A percentile compares a stretch with the other conserved stretches of the same genome.
phyloP scores from a whole-genome alignment of 805 yeast genomes.

The Suhomyces vadensis region DNA sequence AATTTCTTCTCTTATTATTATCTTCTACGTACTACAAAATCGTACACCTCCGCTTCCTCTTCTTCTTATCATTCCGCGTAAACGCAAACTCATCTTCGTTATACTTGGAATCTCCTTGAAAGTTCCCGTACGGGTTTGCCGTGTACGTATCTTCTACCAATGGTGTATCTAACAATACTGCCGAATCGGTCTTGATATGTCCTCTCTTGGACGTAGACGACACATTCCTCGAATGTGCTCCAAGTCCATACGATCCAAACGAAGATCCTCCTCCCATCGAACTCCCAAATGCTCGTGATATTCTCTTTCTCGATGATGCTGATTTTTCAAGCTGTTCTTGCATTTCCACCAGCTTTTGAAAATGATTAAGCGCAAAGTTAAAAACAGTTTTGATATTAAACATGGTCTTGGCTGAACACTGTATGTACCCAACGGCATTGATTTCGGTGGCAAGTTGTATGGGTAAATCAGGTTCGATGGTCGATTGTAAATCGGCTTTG shows the following conservation, averaged over 20 bases:
- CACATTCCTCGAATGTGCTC: conserved; percentile 22
- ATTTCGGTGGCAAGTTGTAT: conserved; percentile 55
- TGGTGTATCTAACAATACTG: conserved; percentile 40
- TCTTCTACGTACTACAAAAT: conserved; percentile 25
- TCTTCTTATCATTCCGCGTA: conserved; percentile 31
- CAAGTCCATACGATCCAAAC: conserved; percentile 11
- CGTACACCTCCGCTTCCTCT: conserved; percentile 35
- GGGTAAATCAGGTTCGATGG: conserved; percentile 49
- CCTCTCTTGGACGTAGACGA: conserved; percentile 30
- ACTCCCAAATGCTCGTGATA: conserved; percentile 32
- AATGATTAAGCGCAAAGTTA: conserved; percentile 54
- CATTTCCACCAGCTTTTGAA: conserved; percentile 37
- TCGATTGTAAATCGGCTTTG: conserved; percentile 59
- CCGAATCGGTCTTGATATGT: conserved; percentile 40
- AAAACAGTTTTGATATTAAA: conserved; percentile 69
- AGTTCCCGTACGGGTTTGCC: conserved; percentile 38
- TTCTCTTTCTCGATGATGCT: conserved; percentile 30
- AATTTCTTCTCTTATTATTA: neutral
- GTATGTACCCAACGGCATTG: conserved; percentile 71
- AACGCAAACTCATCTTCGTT: conserved; percentile 46
- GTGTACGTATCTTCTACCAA: conserved; percentile 39
- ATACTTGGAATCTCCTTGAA: conserved; percentile 22
- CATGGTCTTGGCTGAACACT: conserved; percentile 76
- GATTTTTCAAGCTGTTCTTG: conserved; percentile 40
- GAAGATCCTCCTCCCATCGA: conserved; percentile 10